Evolutionary conservation across 2,329 filamentous ascomycete species (phyloP), one percentile per base, ranked within the genome.

Genomic region (Cryphonectria nitschkei): DNA sequence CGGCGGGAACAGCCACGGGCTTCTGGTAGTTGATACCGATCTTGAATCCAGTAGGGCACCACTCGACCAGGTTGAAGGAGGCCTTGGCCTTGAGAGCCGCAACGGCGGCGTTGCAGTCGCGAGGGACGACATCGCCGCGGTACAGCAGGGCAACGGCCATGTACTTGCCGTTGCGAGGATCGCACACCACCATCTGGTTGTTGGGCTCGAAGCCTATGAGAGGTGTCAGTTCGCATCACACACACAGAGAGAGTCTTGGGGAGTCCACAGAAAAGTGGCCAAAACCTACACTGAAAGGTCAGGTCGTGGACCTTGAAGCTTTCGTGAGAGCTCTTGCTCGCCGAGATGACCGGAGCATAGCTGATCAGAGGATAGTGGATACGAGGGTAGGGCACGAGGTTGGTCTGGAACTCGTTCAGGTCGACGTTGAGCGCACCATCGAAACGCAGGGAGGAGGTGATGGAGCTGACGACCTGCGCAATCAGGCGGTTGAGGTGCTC

Each of bases 261-360:
- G 34, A 60, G 3, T 54, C n/a, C 16, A 8, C 29, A 34, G 5
- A 22, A 16, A 1, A 11, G 19, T 22, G 14, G 26, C 16, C 19
- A 26, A 7, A 4, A 84, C 87, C 79, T 85, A 92, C 90, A 92
- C 81, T 92, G 90, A 83, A 92, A 89, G 78, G 90, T 92, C 74
- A 92, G 83, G 75, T 96, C 93, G 73, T 89, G 87, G 69, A 94
- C 91, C 86, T 93, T 94, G 89, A 95, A 95, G 85, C 92, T 93
- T 85, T 96, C 93, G 79, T 96, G 93, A 64, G 90, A 88, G 81
- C 92, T 93, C 88, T 93, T 93, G 84, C 88, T 86, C 71, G 89
- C 89, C 32, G 90, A 92, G 74, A 92, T 86, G 76, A 93, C 90
- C 43, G 90, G 90, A 14, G 90, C 89, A 78, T 92, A 92, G 83